Percentiles rank a stretch among this genome's conserved stretches.
phyloP scores from a whole-genome alignment of 768 basidiomycete genomes.

The Suillus plorans region DNA sequence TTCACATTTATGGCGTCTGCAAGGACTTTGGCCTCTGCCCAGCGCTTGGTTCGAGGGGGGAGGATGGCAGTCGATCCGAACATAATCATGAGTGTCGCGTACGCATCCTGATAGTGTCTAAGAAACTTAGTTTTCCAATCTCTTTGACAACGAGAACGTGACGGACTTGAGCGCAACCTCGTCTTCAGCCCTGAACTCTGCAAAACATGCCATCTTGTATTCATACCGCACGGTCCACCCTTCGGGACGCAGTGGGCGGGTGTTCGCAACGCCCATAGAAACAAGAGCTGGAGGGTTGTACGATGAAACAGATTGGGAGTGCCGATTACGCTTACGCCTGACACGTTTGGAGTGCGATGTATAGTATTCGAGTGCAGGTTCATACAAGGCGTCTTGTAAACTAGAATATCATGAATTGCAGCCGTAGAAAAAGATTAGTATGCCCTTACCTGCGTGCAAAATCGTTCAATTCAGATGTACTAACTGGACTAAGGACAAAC shows the following conservation, averaged over 20 bases:
- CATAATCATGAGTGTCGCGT: conserved; percentile 80
- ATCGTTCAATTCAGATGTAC: conserved; percentile 79
- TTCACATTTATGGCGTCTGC: conserved; percentile 93
- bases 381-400: conserved; percentile 85
- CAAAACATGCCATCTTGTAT: conserved; percentile 96
- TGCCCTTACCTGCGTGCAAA: conserved; percentile 74
- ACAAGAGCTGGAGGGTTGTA: conserved; percentile 48
- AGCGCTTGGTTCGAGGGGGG: conserved; percentile 91
- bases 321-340: conserved; percentile 82
- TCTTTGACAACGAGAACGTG: conserved; percentile 10
- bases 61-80: conserved; percentile 85
- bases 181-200: conserved; percentile 90
- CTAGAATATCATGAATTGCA: conserved; percentile 35
- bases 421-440: neutral
- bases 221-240: conserved; percentile 98
- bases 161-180: conserved; percentile 90
- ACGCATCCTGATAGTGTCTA: conserved; percentile 95
- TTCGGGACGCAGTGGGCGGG: conserved; percentile 71
- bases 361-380: conserved; percentile 92
- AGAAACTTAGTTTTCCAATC: conserved; percentile 11
- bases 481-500: conserved; percentile 94
- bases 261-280: conserved; percentile 37
- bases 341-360: conserved; percentile 91
- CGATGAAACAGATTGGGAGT: conserved; percentile 57
- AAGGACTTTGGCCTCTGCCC: conserved; percentile 97